These are phyloP conservation scores for Meira miltonrushii DNA, from an alignment of 1,284 basidiomycete species.

Conservation along the genomic window DNA sequence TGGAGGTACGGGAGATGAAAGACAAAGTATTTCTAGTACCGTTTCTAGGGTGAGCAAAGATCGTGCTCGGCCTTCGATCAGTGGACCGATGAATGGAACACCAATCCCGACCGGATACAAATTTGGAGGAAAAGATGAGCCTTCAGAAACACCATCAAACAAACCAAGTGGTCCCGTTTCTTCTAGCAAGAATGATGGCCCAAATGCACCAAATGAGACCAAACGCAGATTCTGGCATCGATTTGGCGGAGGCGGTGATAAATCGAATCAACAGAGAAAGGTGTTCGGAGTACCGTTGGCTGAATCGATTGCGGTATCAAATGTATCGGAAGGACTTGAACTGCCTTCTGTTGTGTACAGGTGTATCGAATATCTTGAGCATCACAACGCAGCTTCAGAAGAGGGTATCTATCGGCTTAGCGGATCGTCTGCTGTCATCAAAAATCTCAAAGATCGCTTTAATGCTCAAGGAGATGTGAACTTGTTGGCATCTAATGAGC, in stretches of 20 bases:
- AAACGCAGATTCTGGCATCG: conserved; percentile 51
- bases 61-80: conserved; percentile 63
- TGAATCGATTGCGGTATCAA: conserved; percentile 79
- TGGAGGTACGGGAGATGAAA: too few relatives aligned
- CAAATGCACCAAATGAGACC: conserved; percentile 18
- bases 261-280: conserved; percentile 44
- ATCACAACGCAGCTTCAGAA: conserved; percentile 85
- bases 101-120: conserved; percentile 83
- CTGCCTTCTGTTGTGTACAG: conserved; percentile 92
- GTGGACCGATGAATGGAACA: conserved; percentile 77
- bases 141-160: neutral
- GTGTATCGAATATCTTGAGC: conserved; percentile 59
- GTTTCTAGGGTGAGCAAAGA: neutral
- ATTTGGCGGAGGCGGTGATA: conserved; percentile 26
- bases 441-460: conserved; percentile 85
- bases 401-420: conserved; percentile 90
- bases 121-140: conserved; percentile 57
- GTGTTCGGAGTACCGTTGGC: conserved; percentile 86
- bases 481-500: conserved; percentile 30
- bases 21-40: too few relatives aligned
- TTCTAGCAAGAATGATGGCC: neutral
- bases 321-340: conserved; percentile 65
- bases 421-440: conserved; percentile 69
- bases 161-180: neutral
- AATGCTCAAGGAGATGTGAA: conserved; percentile 60